Conservation (phyloP, 2,329 filamentous ascomycete species). For the Hymenoscyphus infarciens region DNA sequence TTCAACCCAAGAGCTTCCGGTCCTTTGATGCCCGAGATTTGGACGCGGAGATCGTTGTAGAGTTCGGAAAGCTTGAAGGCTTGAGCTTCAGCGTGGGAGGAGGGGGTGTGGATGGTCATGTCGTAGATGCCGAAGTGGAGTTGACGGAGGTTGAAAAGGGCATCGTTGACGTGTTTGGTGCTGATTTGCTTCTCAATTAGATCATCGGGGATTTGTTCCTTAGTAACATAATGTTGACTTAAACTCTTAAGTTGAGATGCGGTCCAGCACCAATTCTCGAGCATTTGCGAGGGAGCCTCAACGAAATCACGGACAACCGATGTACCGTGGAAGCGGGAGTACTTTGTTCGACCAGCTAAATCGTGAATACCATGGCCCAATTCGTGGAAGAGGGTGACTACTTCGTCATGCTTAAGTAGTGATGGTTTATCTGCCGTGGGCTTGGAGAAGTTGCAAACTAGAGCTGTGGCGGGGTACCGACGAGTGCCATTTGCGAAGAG, state of each 20-base stretch:
- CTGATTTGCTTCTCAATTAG: slow-evolving; percentile 70
- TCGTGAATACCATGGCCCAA: slow-evolving; percentile 70
- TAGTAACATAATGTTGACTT: slow-evolving; percentile 69
- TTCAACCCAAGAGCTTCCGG: slow-evolving; percentile 61
- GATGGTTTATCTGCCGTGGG: slow-evolving; percentile 72
- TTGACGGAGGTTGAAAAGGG: slow-evolving; percentile 73
- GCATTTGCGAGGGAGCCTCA: slow-evolving; percentile 69
- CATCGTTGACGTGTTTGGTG: slow-evolving; percentile 78
- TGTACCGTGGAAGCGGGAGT: slow-evolving; percentile 65
- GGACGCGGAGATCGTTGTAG: slow-evolving; percentile 69
- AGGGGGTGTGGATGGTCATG: slow-evolving; percentile 73
- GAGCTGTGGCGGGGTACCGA: slow-evolving; percentile 71
- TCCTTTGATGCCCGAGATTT: slow-evolving; percentile 71
- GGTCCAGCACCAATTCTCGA: slow-evolving; percentile 75
- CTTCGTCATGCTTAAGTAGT: slow-evolving; percentile 77
- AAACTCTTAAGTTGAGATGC: slow-evolving; percentile 61
- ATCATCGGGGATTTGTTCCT: slow-evolving; percentile 68
- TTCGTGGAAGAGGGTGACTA: slow-evolving; percentile 79
- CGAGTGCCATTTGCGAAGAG: slow-evolving; percentile 63
- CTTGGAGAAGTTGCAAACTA: slow-evolving; percentile 85
- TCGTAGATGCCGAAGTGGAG: slow-evolving; percentile 80
- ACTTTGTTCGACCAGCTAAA: slow-evolving; percentile 58
- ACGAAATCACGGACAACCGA: slow-evolving; percentile 66
- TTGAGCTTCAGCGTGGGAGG: slow-evolving; percentile 65
- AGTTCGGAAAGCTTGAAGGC: slow-evolving; percentile 59